These are phyloP conservation scores for Rhodotorula sphaerocarpa DNA, from an alignment of 768 basidiomycete species.

Conservation along the genomic window DNA sequence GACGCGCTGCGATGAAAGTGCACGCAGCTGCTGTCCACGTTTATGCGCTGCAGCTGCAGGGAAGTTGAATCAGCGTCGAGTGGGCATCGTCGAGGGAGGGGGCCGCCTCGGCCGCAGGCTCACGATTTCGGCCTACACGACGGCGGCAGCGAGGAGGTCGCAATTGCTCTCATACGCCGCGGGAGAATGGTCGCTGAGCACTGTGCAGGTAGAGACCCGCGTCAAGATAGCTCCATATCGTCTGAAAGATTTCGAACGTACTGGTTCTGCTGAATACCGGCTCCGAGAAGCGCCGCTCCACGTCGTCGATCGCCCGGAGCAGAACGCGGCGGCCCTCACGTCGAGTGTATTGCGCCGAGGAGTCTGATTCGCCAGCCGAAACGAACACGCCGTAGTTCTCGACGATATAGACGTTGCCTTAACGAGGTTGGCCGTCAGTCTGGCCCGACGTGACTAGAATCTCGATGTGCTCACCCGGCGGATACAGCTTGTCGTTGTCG, in stretches of 20 bases:
- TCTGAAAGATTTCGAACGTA: neutral
- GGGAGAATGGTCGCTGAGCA: slow-evolving; percentile 31
- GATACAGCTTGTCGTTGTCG: slow-evolving; percentile 45
- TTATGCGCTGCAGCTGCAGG: too few species aligned
- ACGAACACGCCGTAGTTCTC: slow-evolving; percentile 33
- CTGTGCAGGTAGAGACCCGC: neutral
- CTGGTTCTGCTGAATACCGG: slow-evolving; percentile 31
- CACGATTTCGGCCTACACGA: too few species aligned
- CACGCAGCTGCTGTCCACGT: too few species aligned
- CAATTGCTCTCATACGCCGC: slow-evolving; percentile 15
- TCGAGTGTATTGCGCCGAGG: slow-evolving; percentile 16
- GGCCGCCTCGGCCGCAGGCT: too few species aligned
- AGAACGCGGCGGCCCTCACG: slow-evolving; percentile 35
- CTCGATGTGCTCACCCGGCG: slow-evolving; percentile 38
- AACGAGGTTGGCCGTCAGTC: neutral
- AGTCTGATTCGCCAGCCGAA: slow-evolving; percentile 19
- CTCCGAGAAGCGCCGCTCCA: slow-evolving; percentile 36
- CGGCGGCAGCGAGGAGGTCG: slow-evolving; percentile 26
- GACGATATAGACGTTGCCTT: slow-evolving; percentile 28
- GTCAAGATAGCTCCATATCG: neutral
- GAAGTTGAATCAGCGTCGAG: too few species aligned
- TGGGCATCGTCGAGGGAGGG: too few species aligned
- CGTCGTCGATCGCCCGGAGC: slow-evolving; percentile 35
- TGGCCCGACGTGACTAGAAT: too few species aligned
- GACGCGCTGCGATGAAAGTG: too few species aligned